These are phyloP conservation scores for Panaeolus papilionaceus DNA, from an alignment of 768 basidiomycete genomes.

Conservation along the genomic window DNA sequence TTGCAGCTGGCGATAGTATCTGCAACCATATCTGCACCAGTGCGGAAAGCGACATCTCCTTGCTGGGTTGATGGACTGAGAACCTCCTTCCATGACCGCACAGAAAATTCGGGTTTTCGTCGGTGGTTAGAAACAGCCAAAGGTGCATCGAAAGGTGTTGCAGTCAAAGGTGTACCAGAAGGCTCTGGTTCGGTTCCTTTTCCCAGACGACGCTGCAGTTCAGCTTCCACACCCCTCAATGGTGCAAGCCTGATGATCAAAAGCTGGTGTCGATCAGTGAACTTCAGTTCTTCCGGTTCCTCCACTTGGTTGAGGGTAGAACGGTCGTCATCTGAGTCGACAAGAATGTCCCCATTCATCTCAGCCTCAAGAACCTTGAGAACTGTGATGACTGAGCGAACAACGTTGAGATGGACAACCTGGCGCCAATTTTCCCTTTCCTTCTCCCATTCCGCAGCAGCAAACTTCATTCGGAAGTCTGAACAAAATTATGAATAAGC, in stretches of 20 bases:
- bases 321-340: slow-evolving; percentile 43
- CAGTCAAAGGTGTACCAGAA: slow-evolving; percentile 39
- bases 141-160: slow-evolving; percentile 53
- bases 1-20: slow-evolving; percentile 63
- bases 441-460: slow-evolving; percentile 62
- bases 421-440: slow-evolving; percentile 80
- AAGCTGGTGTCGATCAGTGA: slow-evolving; percentile 57
- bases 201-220: slow-evolving; percentile 67
- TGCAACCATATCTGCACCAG: slow-evolving; percentile 42
- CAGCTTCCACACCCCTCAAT: slow-evolving; percentile 63
- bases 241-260: slow-evolving; percentile 69
- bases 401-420: slow-evolving; percentile 82
- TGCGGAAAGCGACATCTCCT: slow-evolving; percentile 17
- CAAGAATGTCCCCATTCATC: slow-evolving; percentile 44
- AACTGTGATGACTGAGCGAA: slow-evolving; percentile 71
- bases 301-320: slow-evolving; percentile 25
- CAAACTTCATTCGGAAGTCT: slow-evolving; percentile 81
- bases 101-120: slow-evolving; percentile 52
- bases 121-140: slow-evolving; percentile 30
- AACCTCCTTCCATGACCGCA: slow-evolving; percentile 59
- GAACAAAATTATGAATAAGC: slow-evolving; percentile 14
- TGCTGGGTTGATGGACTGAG: slow-evolving; percentile 36
- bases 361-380: slow-evolving; percentile 66
- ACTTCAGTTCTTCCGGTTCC: slow-evolving; percentile 39
- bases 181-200: slow-evolving; percentile 47